Conservation (phyloP, 805 yeast genomes). For the Yarrowia sp. region DNA sequence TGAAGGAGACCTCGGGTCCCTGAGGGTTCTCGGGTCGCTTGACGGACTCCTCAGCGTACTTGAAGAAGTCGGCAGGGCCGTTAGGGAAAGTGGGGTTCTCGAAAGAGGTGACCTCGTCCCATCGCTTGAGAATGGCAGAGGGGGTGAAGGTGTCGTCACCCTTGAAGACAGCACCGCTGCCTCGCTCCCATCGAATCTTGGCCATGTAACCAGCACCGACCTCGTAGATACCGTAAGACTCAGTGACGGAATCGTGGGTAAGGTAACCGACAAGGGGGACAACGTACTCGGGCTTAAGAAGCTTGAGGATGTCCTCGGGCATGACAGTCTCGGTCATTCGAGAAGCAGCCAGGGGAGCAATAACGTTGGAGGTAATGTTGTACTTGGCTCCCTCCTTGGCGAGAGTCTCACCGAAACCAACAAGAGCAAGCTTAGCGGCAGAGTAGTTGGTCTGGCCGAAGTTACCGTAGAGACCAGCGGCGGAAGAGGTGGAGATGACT, state of each 20-base stretch:
- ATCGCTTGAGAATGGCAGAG: constrained; percentile 75
- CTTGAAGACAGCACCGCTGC: constrained; percentile 83
- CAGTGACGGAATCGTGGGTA: constrained; percentile 66
- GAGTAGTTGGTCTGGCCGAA: constrained; percentile 97
- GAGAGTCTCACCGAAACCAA: constrained; percentile 91
- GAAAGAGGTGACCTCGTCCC: constrained; percentile 69
- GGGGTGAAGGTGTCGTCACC: constrained; percentile 82
- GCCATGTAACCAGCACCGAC: constrained; percentile 94
- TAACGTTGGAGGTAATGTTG: constrained; percentile 82
- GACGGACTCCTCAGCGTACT: constrained; percentile 62
- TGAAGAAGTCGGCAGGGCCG: constrained; percentile 72
- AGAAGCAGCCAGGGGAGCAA: constrained; percentile 94
- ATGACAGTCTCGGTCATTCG: constrained; percentile 93
- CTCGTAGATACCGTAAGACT: constrained; percentile 82
- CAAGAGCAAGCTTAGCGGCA: constrained; percentile 87
- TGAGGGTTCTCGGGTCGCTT: constrained; percentile 65
- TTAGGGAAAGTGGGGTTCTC: constrained; percentile 68
- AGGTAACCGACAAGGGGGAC: constrained; percentile 90
- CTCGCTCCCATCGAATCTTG: constrained; percentile 94
- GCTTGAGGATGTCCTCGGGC: constrained; percentile 83
- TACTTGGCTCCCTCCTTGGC: constrained; percentile 91
- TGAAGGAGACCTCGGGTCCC: constrained; percentile 66
- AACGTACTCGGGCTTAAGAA: constrained; percentile 83
- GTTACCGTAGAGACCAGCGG: constrained; percentile 96
- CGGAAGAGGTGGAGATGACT: constrained; percentile 91